Percentiles rank a stretch among this genome's conserved stretches.
phyloP scores from a whole-genome alignment of 1,284 basidiomycete genomes.

The Malassezia obtusa region DNA sequence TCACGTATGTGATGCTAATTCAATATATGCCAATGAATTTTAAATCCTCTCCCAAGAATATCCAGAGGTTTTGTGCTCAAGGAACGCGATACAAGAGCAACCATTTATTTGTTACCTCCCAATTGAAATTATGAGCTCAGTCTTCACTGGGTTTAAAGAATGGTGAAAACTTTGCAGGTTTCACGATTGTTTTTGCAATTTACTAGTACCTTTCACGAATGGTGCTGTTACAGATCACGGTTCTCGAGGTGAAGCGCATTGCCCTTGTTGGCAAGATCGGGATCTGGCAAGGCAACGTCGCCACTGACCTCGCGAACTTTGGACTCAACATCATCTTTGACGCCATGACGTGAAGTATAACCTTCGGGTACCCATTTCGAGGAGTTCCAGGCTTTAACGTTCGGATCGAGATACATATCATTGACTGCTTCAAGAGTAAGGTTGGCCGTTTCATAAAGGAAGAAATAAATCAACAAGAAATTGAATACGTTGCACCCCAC shows the following conservation, averaged over 20 bases:
- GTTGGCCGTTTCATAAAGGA: slow-evolving; percentile 66
- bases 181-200: no score
- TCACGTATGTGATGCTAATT: no score
- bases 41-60: no score
- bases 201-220: no score
- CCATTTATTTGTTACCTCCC: no score
- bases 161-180: no score
- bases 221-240: background rate
- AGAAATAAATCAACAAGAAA: slow-evolving; percentile 62
- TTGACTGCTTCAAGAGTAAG: slow-evolving; percentile 64
- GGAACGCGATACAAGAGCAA: no score
- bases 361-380: slow-evolving; percentile 49
- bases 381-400: slow-evolving; percentile 62
- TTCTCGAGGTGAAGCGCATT: background rate
- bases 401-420: slow-evolving; percentile 64
- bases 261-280: background rate
- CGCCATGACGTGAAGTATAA: slow-evolving; percentile 27
- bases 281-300: background rate
- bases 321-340: slow-evolving; percentile 9
- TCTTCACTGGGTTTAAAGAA: no score
- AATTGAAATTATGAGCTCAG: no score
- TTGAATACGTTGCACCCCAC: slow-evolving; percentile 54
- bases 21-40: no score
- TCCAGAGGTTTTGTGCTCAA: no score
- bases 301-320: background rate